Percentiles rank a stretch among this genome's conserved stretches.
phyloP scores from a whole-genome alignment of 1,284 basidiomycete genomes.

The Caloboletus firmus region DNA sequence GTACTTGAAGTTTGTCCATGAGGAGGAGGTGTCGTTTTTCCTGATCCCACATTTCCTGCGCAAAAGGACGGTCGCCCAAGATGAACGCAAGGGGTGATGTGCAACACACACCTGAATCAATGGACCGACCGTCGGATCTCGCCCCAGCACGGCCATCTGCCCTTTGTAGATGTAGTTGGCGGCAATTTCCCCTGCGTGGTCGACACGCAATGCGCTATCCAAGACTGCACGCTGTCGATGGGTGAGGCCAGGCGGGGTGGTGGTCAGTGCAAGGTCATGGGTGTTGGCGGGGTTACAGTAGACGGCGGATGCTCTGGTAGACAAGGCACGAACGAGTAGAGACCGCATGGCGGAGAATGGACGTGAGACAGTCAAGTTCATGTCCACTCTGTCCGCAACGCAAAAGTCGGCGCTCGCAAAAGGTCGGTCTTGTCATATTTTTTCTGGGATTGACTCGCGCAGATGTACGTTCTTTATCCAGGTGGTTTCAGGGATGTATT shows the following conservation, averaged over 20 bases:
- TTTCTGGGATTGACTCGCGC: not conserved
- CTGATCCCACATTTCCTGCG: conserved; percentile 93
- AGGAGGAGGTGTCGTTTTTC: conserved; percentile 91
- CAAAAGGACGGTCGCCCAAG: conserved; percentile 2
- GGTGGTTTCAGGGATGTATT: conserved; percentile 46
- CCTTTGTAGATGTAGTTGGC: conserved; percentile 93
- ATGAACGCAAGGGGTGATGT: not conserved
- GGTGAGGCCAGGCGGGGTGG: conserved; percentile 52
- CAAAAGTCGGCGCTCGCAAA: conserved; percentile 27
- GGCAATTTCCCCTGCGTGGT: conserved; percentile 91
- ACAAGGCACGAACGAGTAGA: conserved; percentile 19
- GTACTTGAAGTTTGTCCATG: conserved; percentile 80
- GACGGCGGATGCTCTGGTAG: conserved; percentile 32
- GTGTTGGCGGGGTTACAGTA: conserved; percentile 39
- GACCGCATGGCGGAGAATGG: conserved; percentile 16
- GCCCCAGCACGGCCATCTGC: conserved; percentile 70
- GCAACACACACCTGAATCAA: conserved; percentile 68
- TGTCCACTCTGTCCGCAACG: conserved; percentile 14
- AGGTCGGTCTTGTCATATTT: conserved; percentile 19
- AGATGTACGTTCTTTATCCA: conserved; percentile 21
- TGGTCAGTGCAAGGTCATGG: conserved; percentile 40
- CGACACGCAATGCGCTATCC: conserved; percentile 74
- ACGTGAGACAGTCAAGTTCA: conserved; percentile 11
- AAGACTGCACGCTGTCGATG: conserved; percentile 50
- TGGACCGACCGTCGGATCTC: conserved; percentile 59